phyloP scores from a whole-genome alignment of 208 protist genomes.

The Zelonia costaricensis region DNA sequence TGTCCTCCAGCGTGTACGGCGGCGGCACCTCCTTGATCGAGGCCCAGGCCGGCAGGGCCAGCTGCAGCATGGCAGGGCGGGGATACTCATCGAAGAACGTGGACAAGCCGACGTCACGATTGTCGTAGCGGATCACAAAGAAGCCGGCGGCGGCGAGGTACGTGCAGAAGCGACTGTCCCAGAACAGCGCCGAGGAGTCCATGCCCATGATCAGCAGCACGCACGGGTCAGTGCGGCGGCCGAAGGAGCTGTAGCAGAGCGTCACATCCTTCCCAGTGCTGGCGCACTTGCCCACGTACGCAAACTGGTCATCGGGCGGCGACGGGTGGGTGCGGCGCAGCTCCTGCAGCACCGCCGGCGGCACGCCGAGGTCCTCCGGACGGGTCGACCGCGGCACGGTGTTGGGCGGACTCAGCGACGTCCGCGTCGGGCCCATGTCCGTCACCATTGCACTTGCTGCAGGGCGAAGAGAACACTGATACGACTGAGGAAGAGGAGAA shows the following conservation, averaged over 20 bases:
- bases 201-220: constrained; percentile 78
- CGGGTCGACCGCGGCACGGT: not conserved
- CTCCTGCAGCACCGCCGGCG: constrained; percentile 11
- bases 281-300: constrained; percentile 57
- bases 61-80: constrained; percentile 34
- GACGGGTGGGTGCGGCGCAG: constrained; percentile 10
- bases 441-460: not conserved
- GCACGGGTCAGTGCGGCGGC: constrained; percentile 46
- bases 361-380: constrained; percentile 3
- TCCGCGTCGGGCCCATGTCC: not conserved
- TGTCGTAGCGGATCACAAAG: constrained; percentile 81
- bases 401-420: not conserved
- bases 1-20: constrained; percentile 72
- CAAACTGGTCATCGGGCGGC: constrained; percentile 32
- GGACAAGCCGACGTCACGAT: constrained; percentile 75
- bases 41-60: constrained; percentile 55
- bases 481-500: not conserved
- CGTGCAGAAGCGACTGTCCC: constrained; percentile 72
- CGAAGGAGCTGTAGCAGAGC: constrained; percentile 79
- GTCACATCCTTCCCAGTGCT: constrained; percentile 47
- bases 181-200: constrained; percentile 66
- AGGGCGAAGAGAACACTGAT: not conserved
- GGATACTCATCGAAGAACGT: constrained; percentile 58
- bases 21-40: constrained; percentile 45
- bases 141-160: constrained; percentile 62